Base-by-base conservation (phyloP, 2,329 filamentous ascomycete species). In the Capronia epimyces region DNA sequence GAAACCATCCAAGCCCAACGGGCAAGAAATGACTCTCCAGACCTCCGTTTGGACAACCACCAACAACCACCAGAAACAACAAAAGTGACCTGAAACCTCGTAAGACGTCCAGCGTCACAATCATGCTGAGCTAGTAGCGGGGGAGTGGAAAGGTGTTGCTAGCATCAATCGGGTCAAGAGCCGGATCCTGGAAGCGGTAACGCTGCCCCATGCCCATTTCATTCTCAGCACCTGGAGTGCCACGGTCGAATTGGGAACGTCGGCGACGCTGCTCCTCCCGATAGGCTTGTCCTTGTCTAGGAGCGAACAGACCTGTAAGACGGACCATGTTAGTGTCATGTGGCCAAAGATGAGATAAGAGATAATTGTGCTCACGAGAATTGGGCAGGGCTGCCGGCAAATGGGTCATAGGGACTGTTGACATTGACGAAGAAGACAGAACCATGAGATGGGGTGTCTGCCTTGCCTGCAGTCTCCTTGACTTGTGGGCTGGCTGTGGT, bases 211-310 rank as follows among this genome's bases (percentile, higher is more conserved):
- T 34, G 5, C 65, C 60, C 34, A 84, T 80, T 63, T 86, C 83
- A 10, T 83, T 69, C 16, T 81, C 83, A 16, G 84, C 84, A 55
- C 86, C 77, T 50, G 82, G 79, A 22, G 86, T 93, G 22, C 89
- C 89, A 55, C 88, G 84, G 62, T 95, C 89, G 61, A 81, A 95
- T 62, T 87, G 84, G 18, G 86, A 90, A 45, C 82, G 80, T 49
- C 86, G 82, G 43, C 84, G 83, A 55, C 86, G 83, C 65, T 89
- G 86, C 64, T 89, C 84, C 56, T 87, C 82, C 13, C 84, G 80
- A 60, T 83, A 81, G 49, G 86, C 81, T 64, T 87, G 84, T 13
- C 83, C 82, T 41, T 84, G 83, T 57, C 86, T 85, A 3, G 89
- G 88, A 2, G 88, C 87, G 66, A 89, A 95, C 0, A 95, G 77